Base-by-base conservation (phyloP, 495 filamentous ascomycete genomes). In the Tuber umbilicatum region DNA sequence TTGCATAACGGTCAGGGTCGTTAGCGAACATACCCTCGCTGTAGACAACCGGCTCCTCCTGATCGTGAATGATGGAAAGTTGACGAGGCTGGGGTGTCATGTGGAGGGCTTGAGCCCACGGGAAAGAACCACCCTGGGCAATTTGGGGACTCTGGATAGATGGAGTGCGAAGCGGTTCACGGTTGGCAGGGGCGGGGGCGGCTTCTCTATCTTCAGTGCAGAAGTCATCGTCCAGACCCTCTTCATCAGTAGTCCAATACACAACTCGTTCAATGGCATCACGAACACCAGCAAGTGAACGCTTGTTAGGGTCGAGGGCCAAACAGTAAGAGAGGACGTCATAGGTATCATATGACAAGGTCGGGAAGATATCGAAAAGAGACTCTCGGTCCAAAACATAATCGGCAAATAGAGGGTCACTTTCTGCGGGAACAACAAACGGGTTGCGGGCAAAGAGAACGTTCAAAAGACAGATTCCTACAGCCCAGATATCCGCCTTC, bases 291-390 rank as follows among this genome's bases (percentile, higher is more conserved):
- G 86, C 85, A 55, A 99, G 86, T 19, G 93, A 97, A 69, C 95
- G 91, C 86, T 93, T 97, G 76, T 87, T 87, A 17, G 95, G 96
- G 84, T 98, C 94, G 78, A 98, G 85, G 76, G 92, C 90, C 87
- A 99, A 86, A 80, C 93, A 93, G 81, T 94, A 88, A 41, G 90
- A 87, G 84, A 99, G 88, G 76, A 98, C 93, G 83, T 97, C 93
- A 81, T 91, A 99, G 0, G 95, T 97, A 81, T 99, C 95, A 82
- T 96, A 93, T 73, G 94, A 97, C 93, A 99, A 94, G 83, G 93
- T 96, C 40, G 95, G 93, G 84, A 99, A 99, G 81, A 98, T 93
- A 84, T 99, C 95, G 85, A 98, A 98, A 40, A 99, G 88, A 17
- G 93, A 95, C 84, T 98, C 93, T 81, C 91, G 91, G 85, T 98